A percentile compares a stretch with the other conserved stretches of the same genome.
These are phyloP conservation scores for Plasmopara muralis DNA, from an alignment of 352 stramenopile genomes.

Conservation along the genomic window DNA sequence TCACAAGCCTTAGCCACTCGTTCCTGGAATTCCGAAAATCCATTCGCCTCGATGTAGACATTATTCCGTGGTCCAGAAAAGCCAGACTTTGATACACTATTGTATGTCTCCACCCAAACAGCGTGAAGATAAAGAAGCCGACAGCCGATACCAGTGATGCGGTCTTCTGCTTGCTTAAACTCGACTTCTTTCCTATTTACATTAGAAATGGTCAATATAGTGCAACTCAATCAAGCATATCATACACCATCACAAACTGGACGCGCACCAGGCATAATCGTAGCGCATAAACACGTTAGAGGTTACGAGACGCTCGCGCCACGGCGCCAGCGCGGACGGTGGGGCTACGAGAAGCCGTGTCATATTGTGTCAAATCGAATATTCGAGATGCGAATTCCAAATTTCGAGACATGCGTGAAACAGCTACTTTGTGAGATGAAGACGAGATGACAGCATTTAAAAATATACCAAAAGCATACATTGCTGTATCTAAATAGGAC, in stretches of 20 bases:
- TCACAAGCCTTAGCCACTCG: constrained; percentile 27
- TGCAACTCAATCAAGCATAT: too few relatives aligned
- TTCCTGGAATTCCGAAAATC: constrained; percentile 44
- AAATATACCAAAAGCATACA: neutral
- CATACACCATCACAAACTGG: constrained; percentile 2
- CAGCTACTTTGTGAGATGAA: neutral
- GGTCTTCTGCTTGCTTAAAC: constrained; percentile 39
- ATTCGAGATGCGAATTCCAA: constrained; percentile 24
- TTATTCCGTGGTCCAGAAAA: constrained; percentile 7
- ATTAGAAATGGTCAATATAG: neutral
- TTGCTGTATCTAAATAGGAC: neutral
- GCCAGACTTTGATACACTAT: neutral
- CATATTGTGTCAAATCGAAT: constrained; percentile 10
- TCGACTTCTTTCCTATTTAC: constrained; percentile 53
- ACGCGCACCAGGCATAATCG: constrained; percentile 70
- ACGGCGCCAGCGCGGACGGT: constrained; percentile 22
- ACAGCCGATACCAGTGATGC: constrained; percentile 53
- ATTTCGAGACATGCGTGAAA: constrained; percentile 14
- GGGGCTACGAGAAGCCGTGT: constrained; percentile 13
- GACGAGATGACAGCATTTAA: constrained; percentile 18
- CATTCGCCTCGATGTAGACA: constrained; percentile 44
- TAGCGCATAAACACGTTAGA: constrained; percentile 74
- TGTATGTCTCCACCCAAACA: constrained; percentile 33
- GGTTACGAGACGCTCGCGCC: constrained; percentile 43
- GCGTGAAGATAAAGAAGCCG: constrained; percentile 68